Conservation (phyloP, 2,329 filamentous ascomycete species). For the Colletotrichum trifolii region DNA sequence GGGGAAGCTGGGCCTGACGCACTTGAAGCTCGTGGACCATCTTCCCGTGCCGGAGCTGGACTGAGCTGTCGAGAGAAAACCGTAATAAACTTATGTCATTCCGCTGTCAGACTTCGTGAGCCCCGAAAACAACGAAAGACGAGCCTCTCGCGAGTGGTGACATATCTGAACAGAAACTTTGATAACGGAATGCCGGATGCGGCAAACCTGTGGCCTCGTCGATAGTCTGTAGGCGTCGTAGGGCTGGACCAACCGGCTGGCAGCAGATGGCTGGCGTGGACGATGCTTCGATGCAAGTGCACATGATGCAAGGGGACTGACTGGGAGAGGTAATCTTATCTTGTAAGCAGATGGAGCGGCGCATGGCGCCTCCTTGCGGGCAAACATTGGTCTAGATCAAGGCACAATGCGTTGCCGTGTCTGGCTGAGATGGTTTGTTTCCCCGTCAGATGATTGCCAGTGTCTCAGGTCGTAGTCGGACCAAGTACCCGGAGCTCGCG, state of each 20-base stretch:
- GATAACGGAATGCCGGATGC: background rate
- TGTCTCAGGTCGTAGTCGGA: conserved; percentile 24
- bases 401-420: conserved; percentile 7
- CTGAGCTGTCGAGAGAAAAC: conserved; percentile 6
- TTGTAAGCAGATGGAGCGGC: background rate
- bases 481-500: conserved; percentile 3
- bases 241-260: conserved; percentile 1
- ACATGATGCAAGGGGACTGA: conserved; percentile 5
- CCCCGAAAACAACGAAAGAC: no score
- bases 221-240: background rate
- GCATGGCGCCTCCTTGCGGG: background rate
- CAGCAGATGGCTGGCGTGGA: conserved; percentile 5
- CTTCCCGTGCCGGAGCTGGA: conserved; percentile 78
- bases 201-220: background rate
- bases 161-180: no score
- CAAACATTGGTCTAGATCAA: conserved; percentile 1
- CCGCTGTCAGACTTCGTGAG: background rate
- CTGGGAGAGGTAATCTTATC: background rate
- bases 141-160: no score
- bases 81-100: conserved; percentile 17
- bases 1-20: conserved; percentile 70
- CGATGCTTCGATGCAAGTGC: background rate
- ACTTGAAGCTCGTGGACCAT: conserved; percentile 79
- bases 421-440: background rate
- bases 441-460: conserved; percentile 27